phyloP scores from a whole-genome alignment of 805 yeast species.

The Pichia deserticola region DNA sequence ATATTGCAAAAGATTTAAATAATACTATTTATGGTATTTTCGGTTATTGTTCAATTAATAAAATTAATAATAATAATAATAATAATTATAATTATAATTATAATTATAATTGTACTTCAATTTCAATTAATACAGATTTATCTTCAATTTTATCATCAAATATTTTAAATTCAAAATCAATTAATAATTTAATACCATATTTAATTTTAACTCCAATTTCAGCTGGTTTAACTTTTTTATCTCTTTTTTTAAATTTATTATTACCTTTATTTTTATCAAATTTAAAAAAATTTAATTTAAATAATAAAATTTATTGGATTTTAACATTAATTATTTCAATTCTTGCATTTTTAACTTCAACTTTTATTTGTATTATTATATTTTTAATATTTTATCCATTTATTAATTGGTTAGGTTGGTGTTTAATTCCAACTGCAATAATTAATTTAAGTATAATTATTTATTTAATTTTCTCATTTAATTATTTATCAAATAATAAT shows the following conservation, averaged over 20 bases:
- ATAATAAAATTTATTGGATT: conserved; percentile 28
- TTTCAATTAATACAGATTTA: conserved; percentile 23
- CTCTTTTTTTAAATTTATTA: conserved; percentile 32
- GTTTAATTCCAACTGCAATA: conserved; percentile 59
- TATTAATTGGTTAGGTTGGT: conserved; percentile 67
- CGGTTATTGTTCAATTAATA: conserved; percentile 45
- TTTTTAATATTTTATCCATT: conserved; percentile 58
- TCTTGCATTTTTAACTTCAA: conserved; percentile 46
- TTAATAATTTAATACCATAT: conserved; percentile 47
- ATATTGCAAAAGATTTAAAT: conserved; percentile 39
- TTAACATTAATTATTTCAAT: conserved; percentile 39
- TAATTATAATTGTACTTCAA: conserved; percentile 23
- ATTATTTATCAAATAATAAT: conserved; percentile 11
- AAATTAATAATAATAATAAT: too few relatives aligned
- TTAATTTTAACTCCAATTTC: conserved; percentile 61
- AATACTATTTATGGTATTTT: conserved; percentile 50
- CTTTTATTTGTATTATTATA: conserved; percentile 46
- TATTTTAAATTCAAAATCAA: conserved; percentile 16
- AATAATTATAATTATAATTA: too few relatives aligned
- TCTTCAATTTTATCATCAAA: background rate
- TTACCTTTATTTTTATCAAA: conserved; percentile 12
- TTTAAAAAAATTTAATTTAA: background rate
- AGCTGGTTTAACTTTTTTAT: conserved; percentile 50
- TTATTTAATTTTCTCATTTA: conserved; percentile 35
- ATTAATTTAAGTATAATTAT: conserved; percentile 46